Evolutionary conservation across 441 rosid species (phyloP), one percentile per base, ranked within the genome.

Genomic region (Bruguiera hainesii): DNA sequence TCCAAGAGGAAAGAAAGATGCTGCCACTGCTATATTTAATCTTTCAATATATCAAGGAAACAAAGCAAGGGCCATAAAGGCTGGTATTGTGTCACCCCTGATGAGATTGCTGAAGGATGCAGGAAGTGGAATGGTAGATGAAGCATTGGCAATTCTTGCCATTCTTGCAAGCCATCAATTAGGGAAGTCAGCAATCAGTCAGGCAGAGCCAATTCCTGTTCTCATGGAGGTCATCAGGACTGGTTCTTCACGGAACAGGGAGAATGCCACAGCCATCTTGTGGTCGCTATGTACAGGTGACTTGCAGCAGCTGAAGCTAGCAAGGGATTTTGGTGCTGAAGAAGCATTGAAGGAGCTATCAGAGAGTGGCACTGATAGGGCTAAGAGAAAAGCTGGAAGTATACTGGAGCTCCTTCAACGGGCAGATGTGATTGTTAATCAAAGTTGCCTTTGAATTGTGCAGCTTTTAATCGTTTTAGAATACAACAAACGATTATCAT

Each of bases 111-210:
- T 95, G 60, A 90, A 86, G 82, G 99, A 95, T 72, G 81, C 95
- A 23, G 97, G 98, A 49, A 88, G 98, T 1, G 99, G 99, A 46
- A 92, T 95, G 99, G 90, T 92, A 71, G 99, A 95, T 64, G 98
- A 95, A 74, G 93, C 98, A 46, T 74, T 95, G 77, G 99, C 98
- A 0, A 89, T 95, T 61, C 75, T 95, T n/a, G 97, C 99, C 0
- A 89, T 95, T 64, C 92, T 95, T 42, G 93, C 93, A 0, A 86
- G 93, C 56, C 90, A 95, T 77, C 95, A 78, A 35, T 98, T 90
- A 88, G 99, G 99, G 61, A 95, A 82, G 80, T 19, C 60, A 4
- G 85, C 96, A 25, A 95, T 95, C 13, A 87, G 91, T 56, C 86
- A 81, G 77, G 96, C 89, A 0, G 93, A 84, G 37, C 84, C 96